These are phyloP conservation scores for Mortierella sp. DNA, from an alignment of 371 early-diverging fungal species.

Conservation along the genomic window DNA sequence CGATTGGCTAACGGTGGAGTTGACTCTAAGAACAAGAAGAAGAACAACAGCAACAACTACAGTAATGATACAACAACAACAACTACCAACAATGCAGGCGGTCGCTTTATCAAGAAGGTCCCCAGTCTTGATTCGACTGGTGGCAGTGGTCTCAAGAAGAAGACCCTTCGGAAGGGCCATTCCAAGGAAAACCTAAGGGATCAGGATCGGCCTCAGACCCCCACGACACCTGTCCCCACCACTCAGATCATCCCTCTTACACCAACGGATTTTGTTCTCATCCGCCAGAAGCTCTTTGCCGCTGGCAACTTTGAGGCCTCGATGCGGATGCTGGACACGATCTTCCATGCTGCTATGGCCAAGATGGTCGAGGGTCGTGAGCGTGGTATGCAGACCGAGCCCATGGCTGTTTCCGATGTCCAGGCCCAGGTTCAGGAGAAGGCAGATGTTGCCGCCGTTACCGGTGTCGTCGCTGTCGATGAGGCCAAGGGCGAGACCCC, in stretches of 20 bases:
- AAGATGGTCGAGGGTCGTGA: slow-evolving; percentile 58
- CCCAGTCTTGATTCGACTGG: slow-evolving; percentile 20
- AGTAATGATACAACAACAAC: slow-evolving; percentile 3
- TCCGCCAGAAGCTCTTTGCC: slow-evolving; percentile 56
- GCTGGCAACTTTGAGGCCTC: slow-evolving; percentile 58
- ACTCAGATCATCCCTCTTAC: slow-evolving; percentile 53
- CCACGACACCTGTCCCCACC: slow-evolving; percentile 53
- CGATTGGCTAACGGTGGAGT: slow-evolving; percentile 34
- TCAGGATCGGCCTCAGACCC: slow-evolving; percentile 46
- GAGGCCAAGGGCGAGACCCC: background rate
- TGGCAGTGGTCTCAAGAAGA: slow-evolving; percentile 21
- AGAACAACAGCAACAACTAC: slow-evolving; percentile 4
- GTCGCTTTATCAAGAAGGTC: slow-evolving; percentile 14
- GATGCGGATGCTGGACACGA: slow-evolving; percentile 56
- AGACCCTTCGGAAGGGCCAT: slow-evolving; percentile 31
- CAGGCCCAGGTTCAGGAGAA: slow-evolving; percentile 11
- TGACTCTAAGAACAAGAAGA: slow-evolving; percentile 14
- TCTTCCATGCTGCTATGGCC: slow-evolving; percentile 58
- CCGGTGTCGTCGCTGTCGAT: slow-evolving; percentile 1
- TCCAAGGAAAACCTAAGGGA: slow-evolving; percentile 41
- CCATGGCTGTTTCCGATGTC: slow-evolving; percentile 24
- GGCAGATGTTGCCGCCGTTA: background rate
- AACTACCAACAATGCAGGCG: background rate
- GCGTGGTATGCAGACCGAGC: slow-evolving; percentile 55
- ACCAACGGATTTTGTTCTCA: slow-evolving; percentile 47